Conservation (phyloP, 257 asterid species). For the Orobanche coerulescens region DNA sequence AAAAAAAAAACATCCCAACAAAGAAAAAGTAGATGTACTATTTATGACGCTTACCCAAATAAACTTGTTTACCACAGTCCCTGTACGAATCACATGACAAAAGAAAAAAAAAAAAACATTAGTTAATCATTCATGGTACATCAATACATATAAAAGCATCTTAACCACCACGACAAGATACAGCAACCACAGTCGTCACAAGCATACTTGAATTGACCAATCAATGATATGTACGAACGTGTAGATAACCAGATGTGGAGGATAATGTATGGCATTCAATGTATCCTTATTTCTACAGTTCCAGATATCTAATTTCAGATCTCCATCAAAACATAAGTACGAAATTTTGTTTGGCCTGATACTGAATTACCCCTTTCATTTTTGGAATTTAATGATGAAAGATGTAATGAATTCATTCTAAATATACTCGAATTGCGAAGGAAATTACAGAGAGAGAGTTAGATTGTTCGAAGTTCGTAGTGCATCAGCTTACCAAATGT, state of each 20-base stretch:
- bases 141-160: background rate
- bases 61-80: constrained; percentile 97
- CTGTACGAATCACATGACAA: constrained; percentile 43
- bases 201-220: background rate
- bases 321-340: constrained; percentile 5
- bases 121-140: constrained; percentile 19
- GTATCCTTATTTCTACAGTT: constrained; percentile 8
- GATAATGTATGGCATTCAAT: background rate
- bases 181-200: constrained; percentile 8
- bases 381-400: background rate
- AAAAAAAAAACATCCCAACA: background rate
- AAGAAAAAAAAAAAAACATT: constrained; percentile 3
- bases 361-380: too few relatives aligned
- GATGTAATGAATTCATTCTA: background rate
- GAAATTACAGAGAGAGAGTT: background rate
- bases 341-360: too few relatives aligned
- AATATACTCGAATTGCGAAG: background rate
- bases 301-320: constrained; percentile 25
- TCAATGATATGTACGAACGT: constrained; percentile 3
- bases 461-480: too few relatives aligned
- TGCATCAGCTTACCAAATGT: constrained; percentile 61
- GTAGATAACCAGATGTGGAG: background rate
- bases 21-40: background rate
- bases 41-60: constrained; percentile 50
- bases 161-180: constrained; percentile 4